Evolutionary conservation across 352 stramenopile genomes (phyloP).

Genomic region (Globisporangium viniferum): DNA sequence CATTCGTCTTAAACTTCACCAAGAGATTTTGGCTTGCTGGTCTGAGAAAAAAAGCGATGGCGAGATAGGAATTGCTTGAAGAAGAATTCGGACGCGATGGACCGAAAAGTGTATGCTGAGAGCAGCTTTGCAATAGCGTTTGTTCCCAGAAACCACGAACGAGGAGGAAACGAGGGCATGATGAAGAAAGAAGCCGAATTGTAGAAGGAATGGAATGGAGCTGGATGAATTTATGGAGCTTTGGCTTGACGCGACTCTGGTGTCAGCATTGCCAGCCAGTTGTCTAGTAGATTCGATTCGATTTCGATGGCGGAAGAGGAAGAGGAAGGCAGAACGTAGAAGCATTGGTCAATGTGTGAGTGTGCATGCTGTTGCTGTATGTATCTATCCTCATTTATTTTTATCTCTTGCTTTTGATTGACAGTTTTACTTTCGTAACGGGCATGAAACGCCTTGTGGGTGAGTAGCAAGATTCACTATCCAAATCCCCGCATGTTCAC

Average conservation of each 20-base stretch:
- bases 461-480: background rate
- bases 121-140: background rate
- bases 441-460: background rate
- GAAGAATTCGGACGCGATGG: background rate
- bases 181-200: background rate
- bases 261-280: background rate
- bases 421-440: slow-evolving; percentile 6
- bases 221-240: background rate
- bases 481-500: background rate
- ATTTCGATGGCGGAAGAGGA: background rate
- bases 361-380: background rate
- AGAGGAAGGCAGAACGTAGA: background rate
- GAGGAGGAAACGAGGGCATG: background rate
- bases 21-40: background rate
- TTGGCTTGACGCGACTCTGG: background rate
- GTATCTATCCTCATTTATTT: background rate
- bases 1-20: background rate
- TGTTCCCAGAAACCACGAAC: background rate
- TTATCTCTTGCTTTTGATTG: slow-evolving; percentile 2
- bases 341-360: background rate
- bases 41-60: slow-evolving; percentile 6
- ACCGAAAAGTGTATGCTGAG: background rate
- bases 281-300: background rate
- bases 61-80: background rate
- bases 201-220: background rate